Evolutionary conservation across 257 asterid species (phyloP).

Genomic region (Voacanga thouarsii): DNA sequence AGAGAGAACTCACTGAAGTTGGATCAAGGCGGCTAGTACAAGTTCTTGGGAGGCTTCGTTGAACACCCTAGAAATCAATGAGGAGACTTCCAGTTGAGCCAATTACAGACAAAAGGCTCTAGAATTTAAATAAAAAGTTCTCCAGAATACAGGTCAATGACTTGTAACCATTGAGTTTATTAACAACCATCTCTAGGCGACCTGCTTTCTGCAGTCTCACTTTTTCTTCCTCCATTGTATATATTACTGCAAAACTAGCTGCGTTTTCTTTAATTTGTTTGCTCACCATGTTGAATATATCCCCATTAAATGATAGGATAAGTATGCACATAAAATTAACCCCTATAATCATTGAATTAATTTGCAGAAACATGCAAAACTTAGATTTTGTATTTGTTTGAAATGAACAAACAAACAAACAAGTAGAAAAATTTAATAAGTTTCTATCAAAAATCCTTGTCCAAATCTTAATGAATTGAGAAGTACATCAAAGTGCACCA

Average conservation of each 20-base stretch:
- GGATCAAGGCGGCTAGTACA: conserved; percentile 25
- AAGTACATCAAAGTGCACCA: neutral
- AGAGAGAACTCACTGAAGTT: conserved; percentile 17
- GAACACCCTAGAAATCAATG: conserved; percentile 15
- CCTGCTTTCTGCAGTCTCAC: neutral
- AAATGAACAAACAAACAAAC: neutral
- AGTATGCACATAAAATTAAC: neutral
- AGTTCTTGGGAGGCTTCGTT: conserved; percentile 15
- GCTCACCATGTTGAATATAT: neutral
- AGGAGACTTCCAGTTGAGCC: neutral
- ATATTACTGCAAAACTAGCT: neutral
- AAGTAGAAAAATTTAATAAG: neutral
- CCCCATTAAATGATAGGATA: neutral
- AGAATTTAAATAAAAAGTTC: neutral
- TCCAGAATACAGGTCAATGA: neutral
- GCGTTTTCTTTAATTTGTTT: neutral
- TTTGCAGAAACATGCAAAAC: neutral
- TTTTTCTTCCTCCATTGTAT: neutral
- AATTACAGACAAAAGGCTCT: neutral
- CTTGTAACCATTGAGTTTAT: neutral
- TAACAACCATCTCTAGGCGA: neutral
- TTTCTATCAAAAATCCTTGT: neutral
- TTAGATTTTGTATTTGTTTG: too few species aligned
- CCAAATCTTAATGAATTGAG: neutral
- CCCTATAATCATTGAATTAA: neutral